These are phyloP conservation scores for Rhodotorula sp. DNA, from an alignment of 1,284 basidiomycete genomes.

Conservation along the genomic window DNA sequence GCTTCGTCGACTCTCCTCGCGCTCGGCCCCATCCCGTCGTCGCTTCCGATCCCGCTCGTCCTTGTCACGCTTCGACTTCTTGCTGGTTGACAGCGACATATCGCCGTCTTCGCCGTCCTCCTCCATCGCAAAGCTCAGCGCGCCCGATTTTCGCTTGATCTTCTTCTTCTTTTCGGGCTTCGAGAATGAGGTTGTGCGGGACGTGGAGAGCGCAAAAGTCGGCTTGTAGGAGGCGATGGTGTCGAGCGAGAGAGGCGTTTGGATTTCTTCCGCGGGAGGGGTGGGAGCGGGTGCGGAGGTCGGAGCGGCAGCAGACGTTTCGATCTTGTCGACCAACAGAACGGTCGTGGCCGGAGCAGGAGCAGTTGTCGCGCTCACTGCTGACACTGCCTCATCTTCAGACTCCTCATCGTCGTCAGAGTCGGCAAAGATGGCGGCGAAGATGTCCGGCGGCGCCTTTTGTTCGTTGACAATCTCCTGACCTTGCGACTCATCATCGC, in stretches of 20 bases:
- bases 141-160: slow-evolving; percentile 48
- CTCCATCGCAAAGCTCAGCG: slow-evolving; percentile 47
- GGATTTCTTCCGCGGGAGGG: neutral
- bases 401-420: slow-evolving; percentile 60
- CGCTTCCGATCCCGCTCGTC: slow-evolving; percentile 46
- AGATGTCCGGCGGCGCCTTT: slow-evolving; percentile 83
- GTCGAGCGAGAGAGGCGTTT: slow-evolving; percentile 19
- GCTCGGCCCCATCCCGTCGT: slow-evolving; percentile 50
- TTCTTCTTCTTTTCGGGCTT: slow-evolving; percentile 22
- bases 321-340: slow-evolving; percentile 24
- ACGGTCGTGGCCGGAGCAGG: neutral
- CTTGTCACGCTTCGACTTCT: neutral
- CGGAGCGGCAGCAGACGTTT: neutral
- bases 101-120: slow-evolving; percentile 44
- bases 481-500: slow-evolving; percentile 83
- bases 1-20: slow-evolving; percentile 40
- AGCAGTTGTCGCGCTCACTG: neutral
- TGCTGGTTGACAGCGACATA: neutral
- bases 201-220: slow-evolving; percentile 66
- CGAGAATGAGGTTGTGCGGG: slow-evolving; percentile 28
- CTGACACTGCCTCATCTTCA: slow-evolving; percentile 6
- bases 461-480: slow-evolving; percentile 80
- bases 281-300: neutral
- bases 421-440: slow-evolving; percentile 63
- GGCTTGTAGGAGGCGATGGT: slow-evolving; percentile 64